These are phyloP conservation scores for Zasmidium cellare DNA, from an alignment of 2,329 filamentous ascomycete genomes.

Conservation along the genomic window DNA sequence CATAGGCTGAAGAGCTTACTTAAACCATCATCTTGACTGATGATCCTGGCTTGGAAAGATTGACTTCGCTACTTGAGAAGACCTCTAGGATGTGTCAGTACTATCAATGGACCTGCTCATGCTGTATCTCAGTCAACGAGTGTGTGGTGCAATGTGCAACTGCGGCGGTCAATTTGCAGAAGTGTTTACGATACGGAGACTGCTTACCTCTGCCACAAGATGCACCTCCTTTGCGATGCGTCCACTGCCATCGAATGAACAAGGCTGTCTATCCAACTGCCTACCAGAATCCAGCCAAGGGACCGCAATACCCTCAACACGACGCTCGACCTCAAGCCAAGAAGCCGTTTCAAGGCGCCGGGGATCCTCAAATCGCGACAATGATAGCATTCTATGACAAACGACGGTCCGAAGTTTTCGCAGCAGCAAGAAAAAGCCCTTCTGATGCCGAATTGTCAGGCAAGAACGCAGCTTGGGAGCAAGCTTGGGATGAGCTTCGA, in stretches of 20 bases:
- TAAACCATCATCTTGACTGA: background rate
- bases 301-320: no score
- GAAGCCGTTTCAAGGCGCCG: background rate
- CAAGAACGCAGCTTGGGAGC: background rate
- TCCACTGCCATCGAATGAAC: background rate
- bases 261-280: background rate
- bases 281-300: no score
- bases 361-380: constrained; percentile 3
- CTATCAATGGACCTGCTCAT: background rate
- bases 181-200: background rate
- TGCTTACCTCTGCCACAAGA: background rate
- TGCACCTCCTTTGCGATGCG: background rate
- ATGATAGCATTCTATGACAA: constrained; percentile 10
- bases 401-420: constrained; percentile 5
- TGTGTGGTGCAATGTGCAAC: background rate
- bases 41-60: background rate
- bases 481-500: background rate
- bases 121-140: background rate
- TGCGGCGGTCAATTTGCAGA: background rate
- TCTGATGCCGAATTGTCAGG: background rate
- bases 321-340: background rate
- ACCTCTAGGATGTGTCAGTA: background rate
- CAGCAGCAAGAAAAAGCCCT: background rate
- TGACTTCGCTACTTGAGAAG: background rate
- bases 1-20: background rate